Base-by-base conservation (phyloP, 306 rosid species). In the Ormosia emarginata region DNA sequence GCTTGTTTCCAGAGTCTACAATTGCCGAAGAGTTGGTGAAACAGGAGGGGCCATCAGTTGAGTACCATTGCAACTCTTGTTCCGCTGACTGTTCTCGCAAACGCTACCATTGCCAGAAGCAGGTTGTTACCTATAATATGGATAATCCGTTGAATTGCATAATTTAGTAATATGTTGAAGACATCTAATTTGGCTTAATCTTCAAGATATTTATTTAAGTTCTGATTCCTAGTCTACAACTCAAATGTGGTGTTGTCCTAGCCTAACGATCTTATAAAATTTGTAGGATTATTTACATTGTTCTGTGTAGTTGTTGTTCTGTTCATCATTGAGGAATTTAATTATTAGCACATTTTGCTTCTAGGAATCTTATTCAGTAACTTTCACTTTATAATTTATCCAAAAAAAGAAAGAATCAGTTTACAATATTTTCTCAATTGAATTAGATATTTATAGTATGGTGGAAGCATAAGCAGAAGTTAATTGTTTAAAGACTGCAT, bases 101-200 rank as follows among this genome's bases (percentile, higher is more conserved):
- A 83, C 90, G 93, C 39, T 91, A 91, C 88, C 97, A 91, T 87
- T 92, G 97, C 85, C 97, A 89, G 89, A 92, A 92, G 90, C 93
- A 89, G 95, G 97, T 92, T 46, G 67, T 72, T 73, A 56, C 67
- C 74, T 73, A 63, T 53, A 53, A 50, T 36, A 29, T 77, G 6
- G 46, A 67, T 72, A 49, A 32, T 17, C 37, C 12, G 8, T 34
- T 79, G 32, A 32, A 46, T 46, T n/a, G 12, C 29, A 10, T 66
- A 47, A 66, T 30, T 52, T 63, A 4, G 6, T 41, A 40, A 39
- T 34, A 47, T 61, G 50, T 81, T 49, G 52, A 81, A 55, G 56
- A 62, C 18, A 8, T 75, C 59, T 72, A 39, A 63, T 43, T 18
- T 62, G 65, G 49, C 58, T 62, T 72, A 72, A 13, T 44, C 29